phyloP scores from a whole-genome alignment of 495 filamentous ascomycete species.

The Daldinia childiae region DNA sequence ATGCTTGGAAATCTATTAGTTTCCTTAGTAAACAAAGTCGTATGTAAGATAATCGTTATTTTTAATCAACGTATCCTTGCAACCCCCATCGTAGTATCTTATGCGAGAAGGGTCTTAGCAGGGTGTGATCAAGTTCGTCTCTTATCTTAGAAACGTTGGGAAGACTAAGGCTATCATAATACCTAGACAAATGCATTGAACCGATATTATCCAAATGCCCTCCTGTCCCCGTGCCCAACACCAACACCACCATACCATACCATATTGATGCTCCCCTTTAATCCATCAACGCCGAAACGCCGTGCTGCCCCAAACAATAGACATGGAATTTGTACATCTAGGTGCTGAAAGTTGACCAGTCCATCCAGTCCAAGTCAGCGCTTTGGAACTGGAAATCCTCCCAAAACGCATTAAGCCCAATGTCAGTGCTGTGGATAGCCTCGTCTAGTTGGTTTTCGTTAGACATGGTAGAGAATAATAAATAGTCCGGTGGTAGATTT shows the following conservation, averaged over 20 bases:
- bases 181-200: slow-evolving; percentile 32
- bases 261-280: slow-evolving; percentile 25
- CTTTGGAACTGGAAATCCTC: slow-evolving; percentile 48
- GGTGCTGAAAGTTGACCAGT: slow-evolving; percentile 46
- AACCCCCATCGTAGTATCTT: slow-evolving; percentile 26
- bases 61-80: slow-evolving; percentile 11
- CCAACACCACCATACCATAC: too few relatives aligned
- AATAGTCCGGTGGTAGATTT: slow-evolving; percentile 43
- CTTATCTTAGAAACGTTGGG: slow-evolving; percentile 8
- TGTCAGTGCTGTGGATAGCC: slow-evolving; percentile 46
- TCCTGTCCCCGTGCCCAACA: slow-evolving; percentile 17
- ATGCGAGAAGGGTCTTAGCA: slow-evolving; percentile 27
- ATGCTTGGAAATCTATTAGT: not conserved
- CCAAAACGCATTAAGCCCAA: slow-evolving; percentile 47
- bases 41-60: slow-evolving; percentile 15
- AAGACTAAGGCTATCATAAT: slow-evolving; percentile 7
- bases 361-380: slow-evolving; percentile 48
- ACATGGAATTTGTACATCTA: slow-evolving; percentile 30
- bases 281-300: slow-evolving; percentile 34
- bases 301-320: slow-evolving; percentile 8
- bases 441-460: slow-evolving; percentile 48
- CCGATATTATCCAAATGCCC: slow-evolving; percentile 22
- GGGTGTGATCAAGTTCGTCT: slow-evolving; percentile 12
- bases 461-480: slow-evolving; percentile 49
- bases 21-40: slow-evolving; percentile 24